A percentile compares a stretch with the other conserved stretches of the same genome.
phyloP scores from a whole-genome alignment of 768 basidiomycete species.

The Tephrocybe sp. region DNA sequence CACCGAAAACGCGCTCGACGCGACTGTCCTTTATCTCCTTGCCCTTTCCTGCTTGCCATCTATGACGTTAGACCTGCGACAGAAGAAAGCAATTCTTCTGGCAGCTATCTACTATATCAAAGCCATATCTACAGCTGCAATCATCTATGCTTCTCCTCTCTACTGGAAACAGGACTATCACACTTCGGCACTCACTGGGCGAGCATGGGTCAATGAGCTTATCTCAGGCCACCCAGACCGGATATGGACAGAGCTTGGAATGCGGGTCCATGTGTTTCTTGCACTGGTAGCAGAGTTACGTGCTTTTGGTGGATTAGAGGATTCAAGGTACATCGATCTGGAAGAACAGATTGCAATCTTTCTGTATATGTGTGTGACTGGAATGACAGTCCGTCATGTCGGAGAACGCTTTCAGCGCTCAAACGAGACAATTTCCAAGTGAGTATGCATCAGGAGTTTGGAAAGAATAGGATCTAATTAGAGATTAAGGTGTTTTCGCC shows the following conservation, averaged over 20 bases:
- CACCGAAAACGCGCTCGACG: too few species aligned
- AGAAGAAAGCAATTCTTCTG: too few species aligned
- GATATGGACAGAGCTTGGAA: constrained; percentile 15
- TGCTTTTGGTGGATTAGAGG: constrained; percentile 13
- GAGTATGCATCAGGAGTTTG: not conserved
- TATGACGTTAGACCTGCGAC: too few species aligned
- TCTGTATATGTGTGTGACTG: constrained; percentile 22
- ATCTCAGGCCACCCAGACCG: constrained; percentile 17
- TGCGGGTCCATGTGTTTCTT: constrained; percentile 19
- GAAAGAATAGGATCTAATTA: too few species aligned
- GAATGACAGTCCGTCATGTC: constrained; percentile 17
- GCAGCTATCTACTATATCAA: not conserved
- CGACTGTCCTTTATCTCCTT: too few species aligned
- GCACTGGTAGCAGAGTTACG: constrained; percentile 11
- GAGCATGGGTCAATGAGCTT: constrained; percentile 19
- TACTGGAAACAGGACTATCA: constrained; percentile 5
- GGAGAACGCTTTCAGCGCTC: constrained; percentile 27
- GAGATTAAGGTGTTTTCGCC: too few species aligned
- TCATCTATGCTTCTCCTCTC: not conserved
- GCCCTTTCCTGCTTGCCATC: too few species aligned
- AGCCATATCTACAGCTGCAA: not conserved
- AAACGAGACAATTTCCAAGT: constrained; percentile 29
- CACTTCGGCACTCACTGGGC: constrained; percentile 8
- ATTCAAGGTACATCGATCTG: constrained; percentile 18
- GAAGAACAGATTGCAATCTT: constrained; percentile 26